Evolutionary conservation across 208 protist genomes (phyloP).

Genomic region (Acanthamoeba polyphaga): DNA sequence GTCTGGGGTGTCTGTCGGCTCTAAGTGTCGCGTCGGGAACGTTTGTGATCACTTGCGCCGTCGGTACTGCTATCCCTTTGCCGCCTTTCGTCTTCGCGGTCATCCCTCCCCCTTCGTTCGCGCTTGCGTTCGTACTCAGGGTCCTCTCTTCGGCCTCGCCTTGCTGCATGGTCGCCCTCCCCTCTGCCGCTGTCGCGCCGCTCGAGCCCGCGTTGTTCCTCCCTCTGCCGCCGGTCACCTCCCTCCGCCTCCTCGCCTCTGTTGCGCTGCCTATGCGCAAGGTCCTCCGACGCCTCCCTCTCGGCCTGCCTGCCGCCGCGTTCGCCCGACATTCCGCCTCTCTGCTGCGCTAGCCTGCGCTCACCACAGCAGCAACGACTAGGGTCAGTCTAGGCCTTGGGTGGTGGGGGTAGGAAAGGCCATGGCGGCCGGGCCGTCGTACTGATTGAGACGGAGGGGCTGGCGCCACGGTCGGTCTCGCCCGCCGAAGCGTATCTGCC

Average conservation of each 20-base stretch:
- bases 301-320: not conserved
- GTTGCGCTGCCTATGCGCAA: not conserved
- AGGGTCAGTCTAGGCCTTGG: not conserved
- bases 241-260: not conserved
- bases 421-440: not conserved
- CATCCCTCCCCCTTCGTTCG: not conserved
- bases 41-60: not conserved
- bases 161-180: not conserved
- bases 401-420: not conserved
- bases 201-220: not conserved
- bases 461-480: conserved; percentile 78
- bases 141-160: not conserved
- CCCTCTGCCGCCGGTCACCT: not conserved
- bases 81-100: not conserved
- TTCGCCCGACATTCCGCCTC: not conserved
- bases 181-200: not conserved
- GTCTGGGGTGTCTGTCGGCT: not conserved
- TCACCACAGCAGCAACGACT: not conserved
- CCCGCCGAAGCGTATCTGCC: conserved; percentile 82
- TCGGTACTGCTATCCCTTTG: not conserved
- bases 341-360: conserved; percentile 17
- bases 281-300: not conserved
- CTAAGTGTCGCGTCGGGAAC: not conserved
- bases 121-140: not conserved
- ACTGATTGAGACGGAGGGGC: conserved; percentile 19